Evolutionary conservation across 306 rosid species (phyloP), one percentile per base, ranked within the genome.

Genomic region (Parietaria judaica): DNA sequence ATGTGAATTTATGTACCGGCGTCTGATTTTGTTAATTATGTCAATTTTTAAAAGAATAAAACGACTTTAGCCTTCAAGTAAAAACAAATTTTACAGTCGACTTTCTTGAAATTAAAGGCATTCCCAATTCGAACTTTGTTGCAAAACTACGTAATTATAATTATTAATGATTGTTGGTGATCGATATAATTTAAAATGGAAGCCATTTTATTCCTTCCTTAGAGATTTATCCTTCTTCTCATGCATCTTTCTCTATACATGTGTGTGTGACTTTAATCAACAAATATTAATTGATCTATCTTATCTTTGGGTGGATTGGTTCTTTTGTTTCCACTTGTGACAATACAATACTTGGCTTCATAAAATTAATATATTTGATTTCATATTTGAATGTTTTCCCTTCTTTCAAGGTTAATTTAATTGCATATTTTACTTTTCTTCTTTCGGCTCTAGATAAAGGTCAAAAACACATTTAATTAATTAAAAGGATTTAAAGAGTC

Each of bases 361-460:
- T 11, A 7, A 1, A 34, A 56, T 6, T 8, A 44, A 48, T 23
- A 23, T 23, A 9, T 6, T 49, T 2, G 36, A 9, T 56, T 51
- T 10, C 37, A 36, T 63, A n/a, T 60, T 66, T 74, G 72, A 71
- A 63, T 66, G 71, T 74, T 65, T 71, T 73, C 77, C 75, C 15
- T 76, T 79, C 72, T 75, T 57, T 77, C 70, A 83, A 52, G 79
- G 83, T 80, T 46, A 66, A 72, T 60, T 67, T 79, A 16, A 68
- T 69, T 58, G 15, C 14, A 36, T 59, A 56, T 66, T 72, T 67
- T 47, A 69, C 74, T 67, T 74, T 76, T 67, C 82, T 60, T 72
- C 85, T 84, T 84, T 84, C 87, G 91, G 91, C 85, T 70, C 63
- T 56, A 74, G 73, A 78, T 17, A 75, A 74, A 56, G 62, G 16